Evolutionary conservation across 352 stramenopile species (phyloP).

Genomic region (Globisporangium ultimum): DNA sequence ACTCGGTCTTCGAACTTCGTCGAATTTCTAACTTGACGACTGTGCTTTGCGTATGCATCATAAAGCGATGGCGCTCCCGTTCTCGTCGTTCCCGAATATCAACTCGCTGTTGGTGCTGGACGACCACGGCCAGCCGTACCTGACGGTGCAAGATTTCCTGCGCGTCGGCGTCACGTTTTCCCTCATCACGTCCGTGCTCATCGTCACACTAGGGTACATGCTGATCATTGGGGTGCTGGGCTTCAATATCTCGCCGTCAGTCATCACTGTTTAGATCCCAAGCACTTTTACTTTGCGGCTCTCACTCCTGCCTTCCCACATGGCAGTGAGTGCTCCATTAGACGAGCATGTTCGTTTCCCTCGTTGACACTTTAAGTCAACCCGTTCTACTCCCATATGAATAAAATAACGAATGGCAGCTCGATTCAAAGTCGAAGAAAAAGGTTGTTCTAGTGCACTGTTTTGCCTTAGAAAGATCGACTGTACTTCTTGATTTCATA

Average conservation of each 20-base stretch:
- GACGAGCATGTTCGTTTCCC: too few relatives aligned
- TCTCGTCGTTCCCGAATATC: conserved; percentile 93
- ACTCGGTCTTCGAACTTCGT: neutral
- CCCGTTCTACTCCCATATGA: too few relatives aligned
- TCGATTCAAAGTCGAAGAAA: too few relatives aligned
- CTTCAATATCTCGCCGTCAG: conserved; percentile 60
- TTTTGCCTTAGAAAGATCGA: conserved; percentile 75
- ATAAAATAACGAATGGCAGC: too few relatives aligned
- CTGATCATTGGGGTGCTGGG: conserved; percentile 83
- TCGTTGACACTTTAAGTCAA: too few relatives aligned
- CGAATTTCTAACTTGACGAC: neutral
- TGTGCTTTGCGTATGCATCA: conserved; percentile 2
- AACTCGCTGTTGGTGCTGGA: conserved; percentile 90
- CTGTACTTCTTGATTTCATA: conserved; percentile 98
- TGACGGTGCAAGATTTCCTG: conserved; percentile 87
- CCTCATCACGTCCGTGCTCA: conserved; percentile 77
- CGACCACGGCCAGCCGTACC: conserved; percentile 84
- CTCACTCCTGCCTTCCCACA: too few relatives aligned
- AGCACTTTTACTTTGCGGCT: too few relatives aligned
- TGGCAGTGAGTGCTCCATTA: neutral
- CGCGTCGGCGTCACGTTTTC: conserved; percentile 85
- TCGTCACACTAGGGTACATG: conserved; percentile 81
- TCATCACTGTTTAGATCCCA: conserved; percentile 13
- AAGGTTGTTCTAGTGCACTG: too few relatives aligned
- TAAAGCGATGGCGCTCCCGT: conserved; percentile 86